Base-by-base conservation (phyloP, 2,329 filamentous ascomycete genomes). In the Penicillium sclerotigenum region DNA sequence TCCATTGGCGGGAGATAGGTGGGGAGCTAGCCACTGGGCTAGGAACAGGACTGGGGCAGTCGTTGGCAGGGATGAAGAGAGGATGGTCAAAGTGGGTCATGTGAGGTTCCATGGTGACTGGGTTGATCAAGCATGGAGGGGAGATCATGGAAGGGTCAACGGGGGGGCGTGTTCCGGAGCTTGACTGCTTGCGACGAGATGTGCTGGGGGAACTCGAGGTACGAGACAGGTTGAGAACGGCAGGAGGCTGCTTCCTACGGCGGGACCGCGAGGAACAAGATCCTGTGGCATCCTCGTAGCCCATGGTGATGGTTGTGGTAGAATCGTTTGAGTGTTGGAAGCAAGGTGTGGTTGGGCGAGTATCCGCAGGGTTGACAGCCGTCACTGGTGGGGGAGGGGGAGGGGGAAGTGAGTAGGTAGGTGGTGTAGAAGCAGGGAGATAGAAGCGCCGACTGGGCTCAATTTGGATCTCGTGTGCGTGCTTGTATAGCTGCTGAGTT, bases 121-220 rank as follows among this genome's bases (percentile, higher is more conserved):
- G 72, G 49, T 75, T 72, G 54, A 74, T 71, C 37, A 73, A 61
- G 47, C 65, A 65, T 4, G 72, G 72, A 22, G 73, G 68, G 4
- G 73, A 75, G 45, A 75, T 75, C 69, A 73, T 73, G 0, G 71
- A 74, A 5, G 72, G 62, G 28, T 74, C 71, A 36, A 75, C 68
- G 4, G 68, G 66, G 43, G 69, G 62, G 1, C 70, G 66, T 1
- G 62, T 58, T 28, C 65, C 52, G 26, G 61, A 52, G 54, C 62
- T 62, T 13, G 66, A 52, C 41, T 63, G 59, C 58, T 66, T 72
- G 52, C 65, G 68, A 2, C 61, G 50, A 1, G 60, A 56, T 13
- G 28, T 7, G 36, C 59, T 61, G 6, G 62, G 58, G 47, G 63
- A 43, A 49, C 61, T 56, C 26, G 61, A 62, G 0, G 52, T 57